Evolutionary conservation across 805 yeast genomes (phyloP).

Genomic region (Yarrowia sp.): DNA sequence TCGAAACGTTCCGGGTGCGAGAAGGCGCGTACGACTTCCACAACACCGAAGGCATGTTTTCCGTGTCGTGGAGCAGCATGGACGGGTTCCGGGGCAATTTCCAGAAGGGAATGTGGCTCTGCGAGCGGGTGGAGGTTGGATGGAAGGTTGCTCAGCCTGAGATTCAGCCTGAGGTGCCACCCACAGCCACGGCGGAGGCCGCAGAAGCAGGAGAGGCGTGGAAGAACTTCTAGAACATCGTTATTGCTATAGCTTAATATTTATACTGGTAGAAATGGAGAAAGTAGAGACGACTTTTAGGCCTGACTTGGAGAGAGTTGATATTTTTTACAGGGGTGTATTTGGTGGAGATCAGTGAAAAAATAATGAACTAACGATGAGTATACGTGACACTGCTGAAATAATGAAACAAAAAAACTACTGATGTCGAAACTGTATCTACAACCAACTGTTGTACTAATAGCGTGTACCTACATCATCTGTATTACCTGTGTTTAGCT

Average conservation of each 20-base stretch:
- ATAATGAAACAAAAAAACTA: too few relatives aligned
- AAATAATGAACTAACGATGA: too few relatives aligned
- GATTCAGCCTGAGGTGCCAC: too few relatives aligned
- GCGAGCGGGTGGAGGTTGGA: conserved; percentile 49
- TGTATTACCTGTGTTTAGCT: neutral
- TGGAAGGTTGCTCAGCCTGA: conserved; percentile 37
- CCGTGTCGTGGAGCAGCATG: conserved; percentile 48
- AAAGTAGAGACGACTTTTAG: too few relatives aligned
- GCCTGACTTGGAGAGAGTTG: too few relatives aligned
- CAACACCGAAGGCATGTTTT: conserved; percentile 30
- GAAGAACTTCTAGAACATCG: neutral
- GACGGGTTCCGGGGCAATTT: conserved; percentile 68
- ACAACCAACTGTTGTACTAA: too few relatives aligned
- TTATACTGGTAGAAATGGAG: neutral
- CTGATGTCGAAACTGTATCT: too few relatives aligned
- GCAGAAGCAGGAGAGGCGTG: neutral
- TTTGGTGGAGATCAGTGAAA: too few relatives aligned
- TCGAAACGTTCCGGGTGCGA: conserved; percentile 41
- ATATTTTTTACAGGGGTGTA: too few relatives aligned
- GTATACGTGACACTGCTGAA: too few relatives aligned
- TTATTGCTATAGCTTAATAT: conserved; percentile 8
- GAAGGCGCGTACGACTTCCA: conserved; percentile 11
- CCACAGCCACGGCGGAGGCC: too few relatives aligned
- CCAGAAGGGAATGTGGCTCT: conserved; percentile 52
- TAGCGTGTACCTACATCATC: neutral